Evolutionary conservation across 352 stramenopile species (phyloP), one percentile per base, ranked within the genome.

Genomic region (Phytopythium vexans): DNA sequence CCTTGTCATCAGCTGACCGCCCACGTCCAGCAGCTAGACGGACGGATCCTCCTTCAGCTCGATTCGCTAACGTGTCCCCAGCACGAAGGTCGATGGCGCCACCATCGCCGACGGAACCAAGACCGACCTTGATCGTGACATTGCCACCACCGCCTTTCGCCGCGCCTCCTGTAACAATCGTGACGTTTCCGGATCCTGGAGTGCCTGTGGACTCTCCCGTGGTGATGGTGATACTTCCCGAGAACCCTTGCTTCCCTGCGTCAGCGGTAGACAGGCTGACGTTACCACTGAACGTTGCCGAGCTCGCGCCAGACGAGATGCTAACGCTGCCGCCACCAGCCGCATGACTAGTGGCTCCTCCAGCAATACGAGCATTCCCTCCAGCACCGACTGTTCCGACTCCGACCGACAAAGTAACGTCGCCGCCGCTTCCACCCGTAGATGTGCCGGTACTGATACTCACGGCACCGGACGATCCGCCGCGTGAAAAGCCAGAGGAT

Each of bases 191-290:
- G 8, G 81, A 88, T 7, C 77, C 73, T 32, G 70, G 70, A 39
- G 54, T 52, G 27, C 61, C 68, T 49, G 63, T 83, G 8, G 74
- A 79, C 15, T 65, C 66, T 55, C 77, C 80, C 12, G 86, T 96
- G 40, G 61, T 64, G 16, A 98, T 58, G 7, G 64, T 50, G 8
- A 97, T 41, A n/a, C 60, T 80, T 6, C 95, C 94, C 48, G 82
- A 93, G 9, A 68, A 84, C 15, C 73, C 75, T 34, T 61, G 57
- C 15, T 72, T 90, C 10, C 88, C 86, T 40, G 74, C 60, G 44
- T 77, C 66, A 39, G 85, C 51, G n/a, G 77, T 86, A 7, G 46
- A 46, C 34, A 91, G 27, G 51, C 49, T 69, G 27, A 84, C 42
- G 10, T 63, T 58, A 16, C 81, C 81, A 53, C 77, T 89, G 33